Percentiles rank a stretch among this genome's conserved stretches.
These are phyloP conservation scores for Erigeron philadelphicus DNA, from an alignment of 140 eudicot genomes.

Conservation along the genomic window DNA sequence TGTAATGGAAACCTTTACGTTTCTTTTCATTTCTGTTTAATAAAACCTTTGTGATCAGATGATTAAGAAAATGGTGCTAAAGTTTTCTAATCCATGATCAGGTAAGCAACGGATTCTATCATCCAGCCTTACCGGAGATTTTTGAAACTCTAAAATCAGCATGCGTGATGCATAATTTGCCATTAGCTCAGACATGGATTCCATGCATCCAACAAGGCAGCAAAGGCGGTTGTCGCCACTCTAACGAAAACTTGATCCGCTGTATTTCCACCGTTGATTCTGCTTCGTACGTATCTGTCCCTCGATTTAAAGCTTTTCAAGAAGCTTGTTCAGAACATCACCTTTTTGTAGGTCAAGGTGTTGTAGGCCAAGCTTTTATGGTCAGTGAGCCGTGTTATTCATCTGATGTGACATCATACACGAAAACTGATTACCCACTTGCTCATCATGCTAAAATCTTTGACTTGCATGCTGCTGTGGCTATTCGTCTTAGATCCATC, in stretches of 20 bases:
- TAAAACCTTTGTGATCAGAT: not conserved
- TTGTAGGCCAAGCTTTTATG: slow-evolving; percentile 68
- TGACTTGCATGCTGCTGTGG: slow-evolving; percentile 74
- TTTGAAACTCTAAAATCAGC: slow-evolving; percentile 48
- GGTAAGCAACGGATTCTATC: slow-evolving; percentile 49
- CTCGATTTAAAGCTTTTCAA: slow-evolving; percentile 48
- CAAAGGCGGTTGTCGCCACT: slow-evolving; percentile 67
- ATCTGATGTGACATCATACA: slow-evolving; percentile 55
- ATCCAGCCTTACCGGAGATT: slow-evolving; percentile 73
- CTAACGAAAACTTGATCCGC: slow-evolving; percentile 53
- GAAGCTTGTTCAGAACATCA: slow-evolving; percentile 96
- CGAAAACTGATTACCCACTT: slow-evolving; percentile 79
- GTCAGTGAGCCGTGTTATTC: slow-evolving; percentile 73
- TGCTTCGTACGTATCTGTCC: slow-evolving; percentile 54
- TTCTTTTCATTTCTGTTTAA: not conserved
- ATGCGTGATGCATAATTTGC: slow-evolving; percentile 57
- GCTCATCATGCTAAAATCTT: slow-evolving; percentile 82
- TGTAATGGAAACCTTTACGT: slow-evolving; percentile 36
- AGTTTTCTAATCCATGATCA: slow-evolving; percentile 22
- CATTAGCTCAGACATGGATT: slow-evolving; percentile 89
- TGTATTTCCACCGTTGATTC: slow-evolving; percentile 79
- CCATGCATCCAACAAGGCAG: slow-evolving; percentile 78
- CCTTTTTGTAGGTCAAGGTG: slow-evolving; percentile 79
- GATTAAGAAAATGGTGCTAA: slow-evolving; percentile 11
- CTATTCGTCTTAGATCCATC: slow-evolving; percentile 67